Conservation (phyloP, 1,284 basidiomycete genomes). For the Boletus mariae region DNA sequence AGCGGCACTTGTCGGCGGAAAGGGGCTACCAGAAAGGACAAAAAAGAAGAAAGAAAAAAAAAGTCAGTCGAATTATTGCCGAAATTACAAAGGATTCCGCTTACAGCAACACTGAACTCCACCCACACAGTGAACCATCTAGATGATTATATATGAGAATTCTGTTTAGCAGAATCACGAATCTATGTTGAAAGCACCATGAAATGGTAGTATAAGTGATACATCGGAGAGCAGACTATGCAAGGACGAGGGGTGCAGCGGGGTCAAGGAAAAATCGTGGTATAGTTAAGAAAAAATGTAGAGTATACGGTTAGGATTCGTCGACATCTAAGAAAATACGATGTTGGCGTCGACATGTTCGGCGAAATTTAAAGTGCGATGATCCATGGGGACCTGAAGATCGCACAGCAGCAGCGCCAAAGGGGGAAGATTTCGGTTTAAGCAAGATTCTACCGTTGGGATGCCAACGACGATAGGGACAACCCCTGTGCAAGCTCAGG, state of each 20-base stretch:
- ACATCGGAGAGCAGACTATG: conserved; percentile 33
- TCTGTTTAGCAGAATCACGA: conserved; percentile 18
- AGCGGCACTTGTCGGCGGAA: background rate
- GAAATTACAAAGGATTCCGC: conserved; percentile 14
- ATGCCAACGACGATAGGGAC: conserved; percentile 63
- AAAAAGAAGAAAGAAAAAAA: conserved; percentile 7
- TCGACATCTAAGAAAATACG: conserved; percentile 20
- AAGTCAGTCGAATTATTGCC: conserved; percentile 17
- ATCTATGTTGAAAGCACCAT: conserved; percentile 28
- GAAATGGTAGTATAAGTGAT: conserved; percentile 22
- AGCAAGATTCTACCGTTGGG: conserved; percentile 33
- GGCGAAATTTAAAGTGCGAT: conserved; percentile 9
- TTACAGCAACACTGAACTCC: conserved; percentile 23
- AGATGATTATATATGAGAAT: conserved; percentile 23
- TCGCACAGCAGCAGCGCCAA: conserved; percentile 11
- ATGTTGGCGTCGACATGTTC: conserved; percentile 16
- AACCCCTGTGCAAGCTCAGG: conserved; percentile 71
- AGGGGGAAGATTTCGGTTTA: background rate
- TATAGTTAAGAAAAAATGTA: conserved; percentile 29
- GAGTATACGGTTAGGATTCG: conserved; percentile 26
- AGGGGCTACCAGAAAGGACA: conserved; percentile 5
- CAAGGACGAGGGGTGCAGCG: conserved; percentile 16
- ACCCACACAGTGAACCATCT: conserved; percentile 23
- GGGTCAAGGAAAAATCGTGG: conserved; percentile 18
- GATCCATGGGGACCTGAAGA: conserved; percentile 8